A percentile compares a stretch with the other conserved stretches of the same genome.
phyloP scores from a whole-genome alignment of 2,329 filamentous ascomycete genomes.

The Zalaria sp. region DNA sequence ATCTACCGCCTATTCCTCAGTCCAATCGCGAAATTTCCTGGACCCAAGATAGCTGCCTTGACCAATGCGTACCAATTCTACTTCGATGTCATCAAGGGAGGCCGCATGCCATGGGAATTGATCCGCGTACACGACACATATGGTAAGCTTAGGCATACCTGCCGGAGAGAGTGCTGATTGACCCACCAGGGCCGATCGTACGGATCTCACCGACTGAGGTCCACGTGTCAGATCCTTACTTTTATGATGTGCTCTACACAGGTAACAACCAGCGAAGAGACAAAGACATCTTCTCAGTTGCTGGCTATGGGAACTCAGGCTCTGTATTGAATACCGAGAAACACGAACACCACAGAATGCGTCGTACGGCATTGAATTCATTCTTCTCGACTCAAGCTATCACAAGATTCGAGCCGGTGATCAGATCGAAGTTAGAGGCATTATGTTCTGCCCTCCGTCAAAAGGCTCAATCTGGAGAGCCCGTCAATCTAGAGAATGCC shows the following conservation, averaged over 20 bases:
- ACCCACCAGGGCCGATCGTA: conserved; percentile 18
- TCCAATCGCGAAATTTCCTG: conserved; percentile 15
- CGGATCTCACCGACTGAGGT: conserved; percentile 23
- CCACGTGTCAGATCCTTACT: conserved; percentile 21
- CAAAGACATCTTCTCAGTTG: conserved; percentile 2
- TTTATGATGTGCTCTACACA: conserved; percentile 19
- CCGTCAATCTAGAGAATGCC: too few species aligned
- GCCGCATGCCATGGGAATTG: conserved; percentile 13
- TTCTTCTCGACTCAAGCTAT: conserved; percentile 25
- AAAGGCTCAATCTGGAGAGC: too few species aligned
- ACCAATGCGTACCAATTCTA: conserved; percentile 16
- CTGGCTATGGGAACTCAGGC: background rate
- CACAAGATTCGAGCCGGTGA: background rate
- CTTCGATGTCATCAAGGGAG: conserved; percentile 13
- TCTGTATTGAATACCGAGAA: conserved; percentile 19
- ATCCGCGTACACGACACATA: conserved; percentile 13
- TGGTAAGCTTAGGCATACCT: conserved; percentile 7
- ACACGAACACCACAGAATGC: conserved; percentile 25
- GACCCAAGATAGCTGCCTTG: conserved; percentile 14
- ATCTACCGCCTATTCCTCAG: conserved; percentile 12
- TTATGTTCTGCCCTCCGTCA: too few species aligned
- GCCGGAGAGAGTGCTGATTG: background rate
- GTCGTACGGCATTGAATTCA: conserved; percentile 24
- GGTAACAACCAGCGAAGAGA: conserved; percentile 4
- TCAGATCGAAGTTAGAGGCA: too few species aligned